Evolutionary conservation across 2,329 filamentous ascomycete genomes (phyloP), one percentile per base, ranked within the genome.

Genomic region (Beauveria rudraprayagi): DNA sequence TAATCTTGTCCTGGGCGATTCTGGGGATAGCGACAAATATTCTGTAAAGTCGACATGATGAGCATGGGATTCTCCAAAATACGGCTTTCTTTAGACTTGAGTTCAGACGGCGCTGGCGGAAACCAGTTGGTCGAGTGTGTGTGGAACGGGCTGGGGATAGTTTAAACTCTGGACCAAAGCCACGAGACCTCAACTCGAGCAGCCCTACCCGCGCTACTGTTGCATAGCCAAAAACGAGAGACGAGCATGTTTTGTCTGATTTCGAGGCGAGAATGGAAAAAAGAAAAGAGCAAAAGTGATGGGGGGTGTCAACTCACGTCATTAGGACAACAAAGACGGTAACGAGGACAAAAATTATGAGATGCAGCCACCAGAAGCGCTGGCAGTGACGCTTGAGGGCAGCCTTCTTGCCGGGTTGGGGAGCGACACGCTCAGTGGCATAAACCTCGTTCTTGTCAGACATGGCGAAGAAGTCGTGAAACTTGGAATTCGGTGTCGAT

Each of bases 331-430:
- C 74, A 16, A 88, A 71, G 40, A 84, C 76, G 48, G 80, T 70
- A 50, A 84, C 71, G 63, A 77, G 65, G 61, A 80, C 68, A 56
- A 84, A 70, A 17, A 77, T 69, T 62, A 87, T 73, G 62, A 86
- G 70, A 66, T 85, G 78, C 64, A 78, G 67, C 84, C 85, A 88
- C 85, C 85, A 88, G 66, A 81, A 86, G 66, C 75, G 77, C 68
- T 72, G 77, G 70, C 79, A 80, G 69, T 84, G 81, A 52, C 76
- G 73, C 60, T 73, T 72, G 65, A 75, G 73, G 34, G 70, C 70
- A 62, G 75, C 72, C 64, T 72, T 75, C 69, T 76, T 77, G 57
- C 68, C 56, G 19, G 65, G 52, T 63, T 66, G 68, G 48, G 66
- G 65, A 54, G 68, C 63, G 55, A 65, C 68, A 56, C 65, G 65